Base-by-base conservation (phyloP, 1,139 yeast genomes). In the Geotrichum australiense region DNA sequence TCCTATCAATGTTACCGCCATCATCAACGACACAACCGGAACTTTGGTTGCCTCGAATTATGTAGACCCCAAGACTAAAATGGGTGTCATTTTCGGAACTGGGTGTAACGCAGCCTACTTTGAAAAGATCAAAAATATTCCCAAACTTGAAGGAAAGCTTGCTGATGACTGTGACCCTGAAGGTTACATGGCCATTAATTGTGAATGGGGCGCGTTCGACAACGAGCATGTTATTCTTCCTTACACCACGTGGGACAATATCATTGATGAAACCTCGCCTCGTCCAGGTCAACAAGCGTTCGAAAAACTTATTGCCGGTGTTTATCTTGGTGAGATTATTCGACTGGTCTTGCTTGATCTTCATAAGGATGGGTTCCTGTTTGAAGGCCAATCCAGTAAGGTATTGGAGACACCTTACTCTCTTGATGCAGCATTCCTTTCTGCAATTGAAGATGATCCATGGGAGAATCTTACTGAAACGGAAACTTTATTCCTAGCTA, bases 121-220 rank as follows among this genome's bases (percentile, higher is more conserved):
- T 65, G 98, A 91, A 56, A 68, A 69, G 32, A 80, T 79, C 44
- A 63, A 70, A 44, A 76, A 78, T 56, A 80, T 91, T 58, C 93
- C 93, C 51, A 91, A 91, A 69, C 74, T 91, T 54, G 78, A 78
- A 56, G 95, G 94, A 45, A 69, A 66, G 54, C 63, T 80, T 46
- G 73, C 77, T 24, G 69, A 64, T 19, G 96, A 86, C 16, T 73
- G 87, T 52, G 62, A 71, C 34, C 65, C 62, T 11, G 75, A 74
- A 34, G 73, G 85, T 25, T 78, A 80, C 50, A 89, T 91, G 94
- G 96, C 96, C 42, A 89, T 91, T 65, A 91, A 91, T 71, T 89
- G 97, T 71, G 98, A 91, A 69, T 91, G 91, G 68, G 97, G 97
- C 57, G 91, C 97, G 5, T 91, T 91, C 60, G 97, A 91, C 65